Evolutionary conservation across 805 yeast species (phyloP).

Genomic region (Kazachstania martiniae): DNA sequence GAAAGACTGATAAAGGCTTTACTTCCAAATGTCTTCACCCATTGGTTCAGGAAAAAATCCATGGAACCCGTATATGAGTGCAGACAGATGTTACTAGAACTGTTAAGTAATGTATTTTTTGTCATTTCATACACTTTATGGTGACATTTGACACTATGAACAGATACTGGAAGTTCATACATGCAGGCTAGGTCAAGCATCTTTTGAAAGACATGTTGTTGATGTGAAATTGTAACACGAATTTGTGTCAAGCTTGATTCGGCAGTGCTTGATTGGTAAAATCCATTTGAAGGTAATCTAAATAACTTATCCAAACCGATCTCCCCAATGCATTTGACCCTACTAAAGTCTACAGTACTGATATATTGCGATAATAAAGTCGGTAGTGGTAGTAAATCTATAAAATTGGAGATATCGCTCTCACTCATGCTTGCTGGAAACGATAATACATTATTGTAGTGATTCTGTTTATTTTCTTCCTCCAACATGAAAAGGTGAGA

Average conservation of each 20-base stretch:
- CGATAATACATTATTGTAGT: slow-evolving; percentile 45
- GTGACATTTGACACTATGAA: slow-evolving; percentile 81
- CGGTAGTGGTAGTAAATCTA: slow-evolving; percentile 51
- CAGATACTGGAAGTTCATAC: slow-evolving; percentile 43
- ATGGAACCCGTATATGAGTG: slow-evolving; percentile 83
- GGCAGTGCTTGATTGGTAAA: slow-evolving; percentile 32
- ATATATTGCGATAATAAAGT: slow-evolving; percentile 26
- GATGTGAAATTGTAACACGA: slow-evolving; percentile 37
- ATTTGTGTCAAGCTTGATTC: no score
- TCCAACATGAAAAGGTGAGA: slow-evolving; percentile 44
- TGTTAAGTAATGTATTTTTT: no score
- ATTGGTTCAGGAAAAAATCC: slow-evolving; percentile 50
- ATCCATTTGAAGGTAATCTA: slow-evolving; percentile 53
- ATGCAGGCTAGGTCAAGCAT: slow-evolving; percentile 48
- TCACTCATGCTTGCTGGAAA: slow-evolving; percentile 16
- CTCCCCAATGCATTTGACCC: slow-evolving; percentile 59
- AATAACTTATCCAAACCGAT: slow-evolving; percentile 81
- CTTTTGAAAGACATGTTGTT: slow-evolving; percentile 36
- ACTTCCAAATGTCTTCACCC: slow-evolving; percentile 15
- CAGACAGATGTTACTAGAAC: no score
- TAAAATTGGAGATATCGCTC: neutral
- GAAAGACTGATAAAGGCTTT: slow-evolving; percentile 25
- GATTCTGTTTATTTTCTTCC: slow-evolving; percentile 32
- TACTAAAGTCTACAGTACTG: slow-evolving; percentile 16
- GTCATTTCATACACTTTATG: slow-evolving; percentile 49